Conservation (phyloP, 2,329 filamentous ascomycete species). For the Ascocoryne sarcoides region DNA sequence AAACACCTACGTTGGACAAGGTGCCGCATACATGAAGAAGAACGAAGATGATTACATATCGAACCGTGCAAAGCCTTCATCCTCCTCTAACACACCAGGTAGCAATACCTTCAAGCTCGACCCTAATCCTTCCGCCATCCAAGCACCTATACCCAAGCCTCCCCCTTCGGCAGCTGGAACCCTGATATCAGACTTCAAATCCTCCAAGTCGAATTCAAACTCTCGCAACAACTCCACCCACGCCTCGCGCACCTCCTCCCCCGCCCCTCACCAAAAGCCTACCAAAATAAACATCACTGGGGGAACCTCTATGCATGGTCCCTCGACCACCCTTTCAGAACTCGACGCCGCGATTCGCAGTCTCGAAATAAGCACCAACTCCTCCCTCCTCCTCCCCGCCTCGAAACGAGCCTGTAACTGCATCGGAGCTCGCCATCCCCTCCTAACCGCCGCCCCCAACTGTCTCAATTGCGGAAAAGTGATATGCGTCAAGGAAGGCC, state of each 20-base stretch:
- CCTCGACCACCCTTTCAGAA: constrained; percentile 63
- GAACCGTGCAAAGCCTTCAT: constrained; percentile 33
- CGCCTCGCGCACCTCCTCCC: constrained; percentile 41
- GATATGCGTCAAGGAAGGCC: constrained; percentile 85
- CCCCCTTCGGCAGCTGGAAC: constrained; percentile 61
- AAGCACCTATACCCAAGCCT: constrained; percentile 31
- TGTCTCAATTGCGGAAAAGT: constrained; percentile 91
- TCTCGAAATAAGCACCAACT: constrained; percentile 88
- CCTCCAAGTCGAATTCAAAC: constrained; percentile 39
- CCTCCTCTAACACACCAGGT: constrained; percentile 25
- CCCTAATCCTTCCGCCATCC: constrained; percentile 43
- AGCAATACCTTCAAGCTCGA: constrained; percentile 32
- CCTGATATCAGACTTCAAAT: constrained; percentile 66
- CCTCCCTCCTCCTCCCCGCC: constrained; percentile 51
- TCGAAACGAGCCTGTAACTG: constrained; percentile 70
- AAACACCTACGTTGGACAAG: constrained; percentile 48
- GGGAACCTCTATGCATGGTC: constrained; percentile 73
- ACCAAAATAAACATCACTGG: constrained; percentile 67
- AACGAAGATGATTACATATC: constrained; percentile 63
- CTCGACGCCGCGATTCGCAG: constrained; percentile 75
- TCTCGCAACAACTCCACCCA: constrained; percentile 42
- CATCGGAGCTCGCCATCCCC: constrained; percentile 76
- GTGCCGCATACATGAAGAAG: constrained; percentile 67
- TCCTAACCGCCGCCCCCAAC: constrained; percentile 87
- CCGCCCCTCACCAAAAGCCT: constrained; percentile 33